Conservation (phyloP, 2,329 filamentous ascomycete species). For the Purpureocillium takamizusanense region DNA sequence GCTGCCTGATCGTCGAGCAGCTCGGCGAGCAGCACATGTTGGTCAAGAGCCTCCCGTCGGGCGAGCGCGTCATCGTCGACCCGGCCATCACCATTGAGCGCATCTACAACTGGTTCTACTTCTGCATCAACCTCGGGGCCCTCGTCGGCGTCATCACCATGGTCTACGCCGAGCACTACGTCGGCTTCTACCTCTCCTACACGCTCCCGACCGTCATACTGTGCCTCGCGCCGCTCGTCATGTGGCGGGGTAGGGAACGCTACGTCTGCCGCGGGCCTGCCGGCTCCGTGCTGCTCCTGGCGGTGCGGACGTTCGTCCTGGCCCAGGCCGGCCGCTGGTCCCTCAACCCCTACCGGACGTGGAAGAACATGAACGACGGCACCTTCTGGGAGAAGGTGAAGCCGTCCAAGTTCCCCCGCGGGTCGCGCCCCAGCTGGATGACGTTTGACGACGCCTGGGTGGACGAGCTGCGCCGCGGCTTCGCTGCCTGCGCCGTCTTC, state of each 20-base stretch:
- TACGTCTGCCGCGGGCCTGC: neutral
- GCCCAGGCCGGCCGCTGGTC: conserved; percentile 63
- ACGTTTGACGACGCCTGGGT: conserved; percentile 74
- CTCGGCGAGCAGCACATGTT: conserved; percentile 22
- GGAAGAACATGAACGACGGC: conserved; percentile 45
- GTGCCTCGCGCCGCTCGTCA: conserved; percentile 32
- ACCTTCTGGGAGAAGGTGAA: conserved; percentile 57
- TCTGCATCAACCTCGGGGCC: conserved; percentile 64
- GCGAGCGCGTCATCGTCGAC: conserved; percentile 57
- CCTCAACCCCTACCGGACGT: conserved; percentile 52
- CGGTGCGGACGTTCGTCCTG: conserved; percentile 19
- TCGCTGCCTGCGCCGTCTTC: conserved; percentile 61
- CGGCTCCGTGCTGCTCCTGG: neutral
- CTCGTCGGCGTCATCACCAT: conserved; percentile 54
- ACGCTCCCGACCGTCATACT: conserved; percentile 60
- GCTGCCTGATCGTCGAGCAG: conserved; percentile 52
- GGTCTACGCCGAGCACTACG: conserved; percentile 65
- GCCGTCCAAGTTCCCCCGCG: conserved; percentile 50
- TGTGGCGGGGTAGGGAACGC: neutral
- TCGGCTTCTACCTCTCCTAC: conserved; percentile 67
- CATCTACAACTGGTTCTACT: conserved; percentile 63
- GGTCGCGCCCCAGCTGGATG: conserved; percentile 58
- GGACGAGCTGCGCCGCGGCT: conserved; percentile 61
- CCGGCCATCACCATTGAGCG: conserved; percentile 52
- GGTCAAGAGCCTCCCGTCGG: conserved; percentile 38